Evolutionary conservation across 2,329 filamentous ascomycete species (phyloP).

Genomic region (Plectosphaerella cucumerina): DNA sequence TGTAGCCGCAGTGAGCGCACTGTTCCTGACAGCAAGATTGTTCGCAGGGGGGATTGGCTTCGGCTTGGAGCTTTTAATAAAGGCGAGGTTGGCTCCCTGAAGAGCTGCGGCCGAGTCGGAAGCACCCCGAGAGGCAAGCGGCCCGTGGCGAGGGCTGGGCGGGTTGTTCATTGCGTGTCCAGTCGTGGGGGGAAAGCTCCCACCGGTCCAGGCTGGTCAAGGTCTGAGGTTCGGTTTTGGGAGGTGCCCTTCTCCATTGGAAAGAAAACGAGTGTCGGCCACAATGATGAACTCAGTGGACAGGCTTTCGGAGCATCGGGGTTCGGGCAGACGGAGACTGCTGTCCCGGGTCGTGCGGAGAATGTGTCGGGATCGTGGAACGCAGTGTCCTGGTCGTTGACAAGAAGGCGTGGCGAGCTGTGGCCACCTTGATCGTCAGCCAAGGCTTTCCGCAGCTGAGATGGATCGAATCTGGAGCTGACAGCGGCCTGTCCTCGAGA

Average conservation of each 20-base stretch:
- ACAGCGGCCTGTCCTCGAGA: no score
- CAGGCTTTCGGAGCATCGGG: background rate
- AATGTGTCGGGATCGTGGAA: background rate
- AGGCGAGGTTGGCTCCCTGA: conserved; percentile 52
- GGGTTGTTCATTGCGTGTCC: conserved; percentile 14
- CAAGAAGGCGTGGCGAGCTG: no score
- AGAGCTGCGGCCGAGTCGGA: conserved; percentile 38
- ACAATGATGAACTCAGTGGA: no score
- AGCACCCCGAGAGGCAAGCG: conserved; percentile 15
- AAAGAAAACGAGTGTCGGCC: no score
- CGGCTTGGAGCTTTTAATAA: conserved; percentile 30
- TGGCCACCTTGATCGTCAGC: background rate
- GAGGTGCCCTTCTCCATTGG: no score
- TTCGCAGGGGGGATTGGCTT: conserved; percentile 10
- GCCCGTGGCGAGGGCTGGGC: conserved; percentile 19
- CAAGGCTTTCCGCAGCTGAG: background rate
- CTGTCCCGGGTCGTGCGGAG: conserved; percentile 1
- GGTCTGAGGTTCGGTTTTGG: no score
- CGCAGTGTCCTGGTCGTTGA: background rate
- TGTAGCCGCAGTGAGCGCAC: conserved; percentile 40
- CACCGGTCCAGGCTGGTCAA: no score
- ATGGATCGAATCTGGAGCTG: background rate
- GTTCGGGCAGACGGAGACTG: background rate
- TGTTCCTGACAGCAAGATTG: conserved; percentile 22
- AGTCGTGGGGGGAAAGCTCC: background rate